phyloP scores from a whole-genome alignment of 163 green algal genomes.

The Scenedesmus sp. region DNA sequence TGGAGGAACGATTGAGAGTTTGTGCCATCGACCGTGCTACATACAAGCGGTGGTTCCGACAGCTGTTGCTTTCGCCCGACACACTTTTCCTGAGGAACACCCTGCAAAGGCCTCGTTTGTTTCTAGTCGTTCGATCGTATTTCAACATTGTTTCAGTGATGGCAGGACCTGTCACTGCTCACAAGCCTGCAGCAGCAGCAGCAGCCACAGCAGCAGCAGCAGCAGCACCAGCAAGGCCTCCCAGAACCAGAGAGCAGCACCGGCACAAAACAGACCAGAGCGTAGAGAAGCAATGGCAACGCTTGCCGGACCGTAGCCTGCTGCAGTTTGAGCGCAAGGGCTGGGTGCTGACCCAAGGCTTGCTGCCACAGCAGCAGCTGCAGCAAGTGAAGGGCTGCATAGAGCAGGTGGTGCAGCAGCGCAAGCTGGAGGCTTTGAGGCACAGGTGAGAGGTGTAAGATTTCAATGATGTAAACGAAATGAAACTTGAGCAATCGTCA shows the following conservation, averaged over 20 bases:
- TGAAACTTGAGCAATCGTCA: no score
- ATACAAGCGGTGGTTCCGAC: background rate
- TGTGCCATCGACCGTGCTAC: background rate
- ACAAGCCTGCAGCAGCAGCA: constrained; percentile 18
- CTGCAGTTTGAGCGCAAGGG: constrained; percentile 60
- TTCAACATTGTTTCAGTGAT: background rate
- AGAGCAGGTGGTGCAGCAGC: constrained; percentile 23
- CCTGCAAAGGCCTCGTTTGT: background rate
- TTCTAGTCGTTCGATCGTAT: background rate
- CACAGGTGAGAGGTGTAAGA: constrained; percentile 25
- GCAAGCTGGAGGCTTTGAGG: constrained; percentile 48
- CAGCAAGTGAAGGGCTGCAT: background rate
- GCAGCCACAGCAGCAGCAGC: background rate
- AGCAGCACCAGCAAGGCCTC: background rate
- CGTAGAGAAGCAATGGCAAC: background rate
- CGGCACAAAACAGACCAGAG: background rate
- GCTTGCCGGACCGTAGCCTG: constrained; percentile 8
- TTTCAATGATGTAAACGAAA: background rate
- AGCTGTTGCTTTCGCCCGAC: background rate
- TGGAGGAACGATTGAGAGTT: no score
- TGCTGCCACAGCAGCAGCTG: constrained; percentile 41
- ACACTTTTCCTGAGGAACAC: background rate
- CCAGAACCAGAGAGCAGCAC: background rate
- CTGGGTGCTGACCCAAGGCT: constrained; percentile 47
- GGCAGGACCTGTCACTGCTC: background rate